A percentile compares a stretch with the other conserved stretches of the same genome.
Evolutionary conservation across 1,284 basidiomycete species (phyloP).

Genomic region (Cutaneotrichosporon sp.): DNA sequence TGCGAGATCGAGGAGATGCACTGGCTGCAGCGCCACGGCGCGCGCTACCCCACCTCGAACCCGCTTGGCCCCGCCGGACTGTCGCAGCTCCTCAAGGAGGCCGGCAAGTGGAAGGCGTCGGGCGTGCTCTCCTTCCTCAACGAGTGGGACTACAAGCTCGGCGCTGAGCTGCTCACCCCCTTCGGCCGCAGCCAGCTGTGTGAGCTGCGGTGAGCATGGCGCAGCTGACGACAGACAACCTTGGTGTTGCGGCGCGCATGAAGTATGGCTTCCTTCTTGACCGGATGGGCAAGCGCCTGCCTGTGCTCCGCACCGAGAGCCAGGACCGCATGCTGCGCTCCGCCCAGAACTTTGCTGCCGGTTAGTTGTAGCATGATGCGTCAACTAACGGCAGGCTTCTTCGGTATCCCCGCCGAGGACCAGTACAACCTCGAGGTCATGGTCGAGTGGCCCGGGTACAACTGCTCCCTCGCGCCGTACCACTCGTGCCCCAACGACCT

Average conservation of each 20-base stretch:
- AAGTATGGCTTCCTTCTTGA: slow-evolving; percentile 55
- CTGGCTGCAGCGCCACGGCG: slow-evolving; percentile 56
- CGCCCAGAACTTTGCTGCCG: slow-evolving; percentile 56
- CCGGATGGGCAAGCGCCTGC: slow-evolving; percentile 49
- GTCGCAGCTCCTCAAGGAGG: slow-evolving; percentile 32
- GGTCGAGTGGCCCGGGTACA: slow-evolving; percentile 55
- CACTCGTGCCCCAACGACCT: slow-evolving; percentile 43
- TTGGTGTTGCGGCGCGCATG: slow-evolving; percentile 51
- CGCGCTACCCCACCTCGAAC: slow-evolving; percentile 49
- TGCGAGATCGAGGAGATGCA: slow-evolving; percentile 54
- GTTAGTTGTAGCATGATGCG: slow-evolving; percentile 21
- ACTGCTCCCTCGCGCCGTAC: slow-evolving; percentile 57
- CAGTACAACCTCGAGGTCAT: slow-evolving; percentile 54
- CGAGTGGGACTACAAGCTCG: slow-evolving; percentile 56
- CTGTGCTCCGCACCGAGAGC: slow-evolving; percentile 55
- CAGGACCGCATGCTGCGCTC: slow-evolving; percentile 57
- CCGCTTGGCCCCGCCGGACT: slow-evolving; percentile 41
- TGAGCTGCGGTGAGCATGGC: neutral
- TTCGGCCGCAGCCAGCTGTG: slow-evolving; percentile 57
- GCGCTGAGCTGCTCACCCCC: slow-evolving; percentile 57
- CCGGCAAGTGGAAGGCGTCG: slow-evolving; percentile 36
- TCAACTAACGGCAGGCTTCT: slow-evolving; percentile 44
- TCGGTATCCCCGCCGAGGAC: slow-evolving; percentile 53
- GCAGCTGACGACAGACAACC: slow-evolving; percentile 33
- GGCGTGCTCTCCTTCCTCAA: slow-evolving; percentile 56